A percentile compares a stretch with the other conserved stretches of the same genome.
Conservation (phyloP, 208 protist genomes). For the Wallacemonas sp. region DNA sequence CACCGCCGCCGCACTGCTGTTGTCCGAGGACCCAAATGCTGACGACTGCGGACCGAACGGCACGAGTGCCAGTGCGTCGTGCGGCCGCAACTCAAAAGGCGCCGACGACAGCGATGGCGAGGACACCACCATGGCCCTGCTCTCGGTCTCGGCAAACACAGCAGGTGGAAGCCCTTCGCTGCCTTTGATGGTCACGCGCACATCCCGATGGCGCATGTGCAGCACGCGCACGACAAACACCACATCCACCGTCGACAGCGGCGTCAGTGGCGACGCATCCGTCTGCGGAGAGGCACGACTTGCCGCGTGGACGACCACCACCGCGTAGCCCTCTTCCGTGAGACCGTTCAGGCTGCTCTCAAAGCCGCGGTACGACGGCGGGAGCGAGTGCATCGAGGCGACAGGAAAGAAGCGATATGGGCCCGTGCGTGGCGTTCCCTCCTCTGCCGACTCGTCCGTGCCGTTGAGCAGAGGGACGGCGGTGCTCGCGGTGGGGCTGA, state of each 20-base stretch:
- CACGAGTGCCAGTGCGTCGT: too few relatives aligned
- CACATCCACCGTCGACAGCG: slow-evolving; percentile 6
- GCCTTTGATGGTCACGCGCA: neutral
- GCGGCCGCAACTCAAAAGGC: too few relatives aligned
- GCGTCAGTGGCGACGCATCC: neutral
- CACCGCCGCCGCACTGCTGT: slow-evolving; percentile 2
- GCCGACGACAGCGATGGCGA: too few relatives aligned
- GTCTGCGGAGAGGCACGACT: neutral
- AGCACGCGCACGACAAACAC: slow-evolving; percentile 66
- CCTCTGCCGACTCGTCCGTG: slow-evolving; percentile 16
- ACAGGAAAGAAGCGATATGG: slow-evolving; percentile 57
- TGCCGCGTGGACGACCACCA: slow-evolving; percentile 37
- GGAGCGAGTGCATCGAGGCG: slow-evolving; percentile 38
- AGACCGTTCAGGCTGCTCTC: slow-evolving; percentile 64
- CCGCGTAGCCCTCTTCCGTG: slow-evolving; percentile 49
- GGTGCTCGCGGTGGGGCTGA: neutral
- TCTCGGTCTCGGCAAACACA: slow-evolving; percentile 27
- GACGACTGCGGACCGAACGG: too few relatives aligned
- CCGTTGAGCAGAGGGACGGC: too few relatives aligned
- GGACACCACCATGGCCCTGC: neutral
- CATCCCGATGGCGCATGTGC: slow-evolving; percentile 21
- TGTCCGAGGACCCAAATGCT: too few relatives aligned
- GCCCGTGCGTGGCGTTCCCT: neutral
- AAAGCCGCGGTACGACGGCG: slow-evolving; percentile 51
- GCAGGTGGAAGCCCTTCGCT: slow-evolving; percentile 10